Conservation (phyloP, 2,329 filamentous ascomycete genomes). For the Fusarium torreyae region DNA sequence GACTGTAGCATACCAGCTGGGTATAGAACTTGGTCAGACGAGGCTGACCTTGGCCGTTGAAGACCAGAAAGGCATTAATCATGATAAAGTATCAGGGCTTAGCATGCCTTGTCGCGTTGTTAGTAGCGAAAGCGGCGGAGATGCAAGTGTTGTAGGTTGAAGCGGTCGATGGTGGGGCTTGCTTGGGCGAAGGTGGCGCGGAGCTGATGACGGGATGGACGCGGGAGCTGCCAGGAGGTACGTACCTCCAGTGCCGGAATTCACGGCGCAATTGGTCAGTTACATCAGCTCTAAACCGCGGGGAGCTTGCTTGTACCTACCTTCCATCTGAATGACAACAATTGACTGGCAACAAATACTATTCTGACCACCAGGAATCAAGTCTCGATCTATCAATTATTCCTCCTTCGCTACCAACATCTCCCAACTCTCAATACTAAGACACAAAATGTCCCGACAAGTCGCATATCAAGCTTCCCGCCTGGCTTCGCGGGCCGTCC, state of each 20-base stretch:
- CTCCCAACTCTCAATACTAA: constrained; percentile 5
- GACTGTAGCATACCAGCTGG: constrained; percentile 76
- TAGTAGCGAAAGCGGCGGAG: constrained; percentile 6
- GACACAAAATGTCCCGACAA: constrained; percentile 52
- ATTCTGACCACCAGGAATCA: neutral
- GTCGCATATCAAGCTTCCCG: constrained; percentile 58
- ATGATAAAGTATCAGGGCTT: constrained; percentile 65
- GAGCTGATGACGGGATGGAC: constrained; percentile 34
- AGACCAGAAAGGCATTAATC: constrained; percentile 99
- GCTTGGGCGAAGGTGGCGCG: constrained; percentile 19
- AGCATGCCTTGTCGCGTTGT: constrained; percentile 37
- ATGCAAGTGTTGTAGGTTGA: constrained; percentile 20
- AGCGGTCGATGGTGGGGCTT: constrained; percentile 44
- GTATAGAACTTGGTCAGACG: constrained; percentile 99
- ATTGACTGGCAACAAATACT: constrained; percentile 23
- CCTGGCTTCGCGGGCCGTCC: constrained; percentile 54
- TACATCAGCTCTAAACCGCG: constrained; percentile 21
- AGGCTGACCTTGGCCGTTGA: constrained; percentile 98
- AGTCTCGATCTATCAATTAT: neutral
- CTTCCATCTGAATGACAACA: constrained; percentile 8
- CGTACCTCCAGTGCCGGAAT: constrained; percentile 36
- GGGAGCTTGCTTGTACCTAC: constrained; percentile 31
- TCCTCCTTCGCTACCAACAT: neutral
- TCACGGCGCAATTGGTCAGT: constrained; percentile 31
- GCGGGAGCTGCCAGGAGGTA: constrained; percentile 26